phyloP scores from a whole-genome alignment of 2,329 filamentous ascomycete genomes.

The Aaosphaeria pasadenensis region DNA sequence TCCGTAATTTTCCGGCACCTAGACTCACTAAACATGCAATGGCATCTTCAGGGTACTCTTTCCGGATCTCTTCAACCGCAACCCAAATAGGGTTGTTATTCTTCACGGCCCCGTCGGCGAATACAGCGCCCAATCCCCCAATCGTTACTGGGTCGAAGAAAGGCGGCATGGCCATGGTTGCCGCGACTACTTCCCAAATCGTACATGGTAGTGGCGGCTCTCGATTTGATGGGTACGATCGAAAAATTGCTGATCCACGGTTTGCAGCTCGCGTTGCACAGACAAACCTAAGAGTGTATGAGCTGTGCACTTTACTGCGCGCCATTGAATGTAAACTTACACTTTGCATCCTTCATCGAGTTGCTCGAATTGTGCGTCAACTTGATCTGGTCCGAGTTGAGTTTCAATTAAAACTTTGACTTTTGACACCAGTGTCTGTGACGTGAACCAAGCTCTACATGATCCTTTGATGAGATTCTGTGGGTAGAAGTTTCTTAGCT shows the following conservation, averaged over 20 bases:
- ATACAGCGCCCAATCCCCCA: slow-evolving; percentile 19
- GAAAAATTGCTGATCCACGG: slow-evolving; percentile 40
- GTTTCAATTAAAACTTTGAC: slow-evolving; percentile 2
- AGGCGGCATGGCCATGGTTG: slow-evolving; percentile 26
- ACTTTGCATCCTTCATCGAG: slow-evolving; percentile 2
- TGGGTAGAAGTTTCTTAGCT: background rate
- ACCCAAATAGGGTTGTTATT: slow-evolving; percentile 42
- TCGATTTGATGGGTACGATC: slow-evolving; percentile 33
- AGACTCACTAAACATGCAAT: slow-evolving; percentile 9
- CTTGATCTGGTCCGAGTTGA: background rate
- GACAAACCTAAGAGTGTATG: slow-evolving; percentile 18
- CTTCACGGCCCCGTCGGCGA: slow-evolving; percentile 39
- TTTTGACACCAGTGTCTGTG: slow-evolving; percentile 1
- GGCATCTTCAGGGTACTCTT: slow-evolving; percentile 19
- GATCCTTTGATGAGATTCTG: background rate
- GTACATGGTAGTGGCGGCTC: slow-evolving; percentile 5
- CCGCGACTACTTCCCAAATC: slow-evolving; percentile 14
- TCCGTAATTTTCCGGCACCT: slow-evolving; percentile 7
- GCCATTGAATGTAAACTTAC: slow-evolving; percentile 1
- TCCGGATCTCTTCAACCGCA: slow-evolving; percentile 33
- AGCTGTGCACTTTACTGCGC: slow-evolving; percentile 1
- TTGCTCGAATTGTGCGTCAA: slow-evolving; percentile 2
- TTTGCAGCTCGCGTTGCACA: slow-evolving; percentile 34
- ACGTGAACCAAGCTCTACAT: slow-evolving; percentile 4
- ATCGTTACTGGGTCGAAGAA: slow-evolving; percentile 38